Evolutionary conservation across 176 grass and related monocot genomes (phyloP).

Genomic region (Triticum timopheevii): DNA sequence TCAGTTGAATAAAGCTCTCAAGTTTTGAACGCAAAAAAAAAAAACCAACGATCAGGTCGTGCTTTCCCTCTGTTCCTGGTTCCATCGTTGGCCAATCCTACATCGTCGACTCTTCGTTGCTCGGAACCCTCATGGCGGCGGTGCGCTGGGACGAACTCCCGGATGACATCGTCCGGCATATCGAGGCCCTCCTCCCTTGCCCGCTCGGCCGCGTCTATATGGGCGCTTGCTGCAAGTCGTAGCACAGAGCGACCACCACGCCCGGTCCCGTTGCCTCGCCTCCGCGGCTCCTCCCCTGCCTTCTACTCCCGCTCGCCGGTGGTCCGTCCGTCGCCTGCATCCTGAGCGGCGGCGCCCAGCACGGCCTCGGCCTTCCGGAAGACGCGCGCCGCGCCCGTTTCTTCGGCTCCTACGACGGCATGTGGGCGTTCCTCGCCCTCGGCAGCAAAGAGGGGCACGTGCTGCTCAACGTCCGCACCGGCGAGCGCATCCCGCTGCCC

Average conservation of each 20-base stretch:
- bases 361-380: not conserved
- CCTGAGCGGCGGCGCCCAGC: not conserved
- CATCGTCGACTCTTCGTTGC: no score
- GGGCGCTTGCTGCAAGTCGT: not conserved
- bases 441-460: not conserved
- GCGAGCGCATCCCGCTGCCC: not conserved
- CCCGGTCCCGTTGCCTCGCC: not conserved
- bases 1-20: no score
- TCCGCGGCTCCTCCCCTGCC: not conserved
- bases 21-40: no score
- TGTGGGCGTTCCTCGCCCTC: constrained; percentile 4
- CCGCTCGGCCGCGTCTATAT: not conserved
- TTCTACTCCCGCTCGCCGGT: not conserved
- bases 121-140: not conserved
- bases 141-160: not conserved
- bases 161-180: not conserved
- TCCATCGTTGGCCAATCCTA: no score
- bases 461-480: not conserved
- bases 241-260: not conserved
- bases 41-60: no score
- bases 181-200: not conserved
- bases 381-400: not conserved
- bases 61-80: no score
- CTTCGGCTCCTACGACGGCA: not conserved
- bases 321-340: not conserved